Evolutionary conservation across 257 asterid species (phyloP), one percentile per base, ranked within the genome.

Genomic region (Nicotiana sylvestris): DNA sequence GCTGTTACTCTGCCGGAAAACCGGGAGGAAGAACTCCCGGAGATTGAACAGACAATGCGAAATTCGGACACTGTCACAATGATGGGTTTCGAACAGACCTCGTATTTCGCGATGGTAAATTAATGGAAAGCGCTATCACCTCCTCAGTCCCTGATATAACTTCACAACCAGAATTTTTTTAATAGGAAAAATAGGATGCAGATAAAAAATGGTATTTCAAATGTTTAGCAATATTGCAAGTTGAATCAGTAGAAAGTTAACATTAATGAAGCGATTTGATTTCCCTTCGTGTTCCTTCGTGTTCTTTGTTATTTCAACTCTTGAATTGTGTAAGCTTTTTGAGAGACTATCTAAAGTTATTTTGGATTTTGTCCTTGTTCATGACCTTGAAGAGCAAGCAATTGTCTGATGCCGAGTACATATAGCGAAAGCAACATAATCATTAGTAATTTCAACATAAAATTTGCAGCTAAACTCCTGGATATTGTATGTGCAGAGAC

Each of bases 81-180:
- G 81, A 92, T 89, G 93, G 90, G 86, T 53, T 93, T 93, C 76
- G 92, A 91, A 58, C 95, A 88, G 86, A 89, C 92, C 66, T 62
- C 90, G 32, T 91, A 91, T 77, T 81, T 92, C 61, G 81, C 92
- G 76, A 91, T 92, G 99, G 99, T 95, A 91, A 43, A 2, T 1
- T 69, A 39, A 35, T 15, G 30, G 15, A 78, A 25, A 69, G 46
- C 78, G 21, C 21, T 10, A 6, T 58, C 27, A 56, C 62, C n/a
- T 56, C 21, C 21, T 56, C 21, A 4, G 5, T 56, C 62, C 2
- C 16, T 4, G 7, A 57, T 17, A 13, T 57, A 57, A 57, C 62
- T 17, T 57, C 7, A 56, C 7, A 8, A 9, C 10, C 49, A 43
- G 49, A 43, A 7, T 43, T 43, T 6, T 43, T 9, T 43, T 43